phyloP scores from a whole-genome alignment of 148 eudicot genomes.

The Salicornia ramosissima region DNA sequence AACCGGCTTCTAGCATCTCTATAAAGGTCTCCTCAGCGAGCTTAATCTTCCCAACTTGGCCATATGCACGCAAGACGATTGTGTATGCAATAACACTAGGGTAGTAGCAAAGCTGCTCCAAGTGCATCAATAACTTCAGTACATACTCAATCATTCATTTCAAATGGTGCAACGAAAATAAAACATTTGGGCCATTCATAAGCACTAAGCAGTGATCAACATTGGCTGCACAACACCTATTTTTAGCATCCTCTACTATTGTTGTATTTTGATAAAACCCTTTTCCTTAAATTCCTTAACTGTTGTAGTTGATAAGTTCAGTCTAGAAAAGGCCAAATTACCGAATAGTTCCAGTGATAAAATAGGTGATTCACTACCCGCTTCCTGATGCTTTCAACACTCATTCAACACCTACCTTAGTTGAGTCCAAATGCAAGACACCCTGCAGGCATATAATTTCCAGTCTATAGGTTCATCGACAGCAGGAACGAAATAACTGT shows the following conservation, averaged over 20 bases:
- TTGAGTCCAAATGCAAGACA: slow-evolving; percentile 3
- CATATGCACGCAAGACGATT: slow-evolving; percentile 78
- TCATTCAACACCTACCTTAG: neutral
- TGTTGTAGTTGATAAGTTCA: neutral
- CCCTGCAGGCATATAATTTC: slow-evolving; percentile 9
- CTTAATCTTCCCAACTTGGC: slow-evolving; percentile 88
- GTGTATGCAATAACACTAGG: slow-evolving; percentile 87
- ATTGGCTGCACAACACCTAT: neutral
- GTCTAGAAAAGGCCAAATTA: neutral
- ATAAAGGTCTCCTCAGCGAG: slow-evolving; percentile 83
- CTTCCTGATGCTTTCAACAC: neutral
- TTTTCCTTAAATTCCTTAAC: neutral
- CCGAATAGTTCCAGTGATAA: neutral
- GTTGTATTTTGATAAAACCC: neutral
- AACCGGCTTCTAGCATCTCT: slow-evolving; percentile 97
- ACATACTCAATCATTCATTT: neutral
- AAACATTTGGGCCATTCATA: neutral
- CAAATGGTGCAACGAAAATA: slow-evolving; percentile 2
- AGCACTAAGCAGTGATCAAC: neutral
- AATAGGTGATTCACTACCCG: neutral
- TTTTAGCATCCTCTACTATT: neutral
- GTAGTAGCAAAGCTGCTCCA: slow-evolving; percentile 77
- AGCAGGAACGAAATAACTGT: neutral
- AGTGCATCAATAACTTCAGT: slow-evolving; percentile 20
- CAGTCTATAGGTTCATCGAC: neutral